A percentile compares a stretch with the other conserved stretches of the same genome.
These are phyloP conservation scores for Thermoascus crustaceus DNA, from an alignment of 2,329 filamentous ascomycete genomes.

Conservation along the genomic window DNA sequence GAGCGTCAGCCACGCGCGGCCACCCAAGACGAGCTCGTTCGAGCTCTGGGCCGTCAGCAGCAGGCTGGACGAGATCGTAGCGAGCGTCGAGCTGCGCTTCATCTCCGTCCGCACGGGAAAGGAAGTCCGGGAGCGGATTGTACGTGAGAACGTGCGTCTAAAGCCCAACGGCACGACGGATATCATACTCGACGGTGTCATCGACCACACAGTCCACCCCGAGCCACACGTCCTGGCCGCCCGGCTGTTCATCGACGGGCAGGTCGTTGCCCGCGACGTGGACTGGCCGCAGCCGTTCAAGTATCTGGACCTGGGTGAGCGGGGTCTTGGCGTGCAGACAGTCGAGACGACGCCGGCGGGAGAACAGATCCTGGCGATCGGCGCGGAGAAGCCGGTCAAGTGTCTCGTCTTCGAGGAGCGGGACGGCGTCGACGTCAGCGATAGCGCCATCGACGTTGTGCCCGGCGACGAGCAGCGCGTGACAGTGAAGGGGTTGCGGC, in stretches of 20 bases:
- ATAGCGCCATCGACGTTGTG: conserved; percentile 51
- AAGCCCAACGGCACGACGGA: conserved; percentile 49
- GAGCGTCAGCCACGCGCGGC: conserved; percentile 51
- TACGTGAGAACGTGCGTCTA: conserved; percentile 41
- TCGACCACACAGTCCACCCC: conserved; percentile 42
- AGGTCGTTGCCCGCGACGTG: conserved; percentile 46
- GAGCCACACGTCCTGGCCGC: conserved; percentile 49
- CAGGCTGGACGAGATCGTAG: conserved; percentile 23
- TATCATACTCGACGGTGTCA: conserved; percentile 39
- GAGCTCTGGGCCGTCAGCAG: conserved; percentile 52
- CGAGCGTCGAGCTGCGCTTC: conserved; percentile 38
- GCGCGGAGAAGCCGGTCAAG: conserved; percentile 47
- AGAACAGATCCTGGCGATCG: conserved; percentile 33
- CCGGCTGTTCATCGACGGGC: conserved; percentile 45
- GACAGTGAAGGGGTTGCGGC: conserved; percentile 12
- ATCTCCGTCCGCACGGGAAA: conserved; percentile 47
- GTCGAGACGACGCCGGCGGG: conserved; percentile 16
- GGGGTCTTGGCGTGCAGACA: conserved; percentile 43
- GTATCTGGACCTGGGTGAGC: conserved; percentile 47
- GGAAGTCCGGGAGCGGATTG: conserved; percentile 45
- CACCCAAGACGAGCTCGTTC: conserved; percentile 45
- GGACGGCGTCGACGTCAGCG: conserved; percentile 45
- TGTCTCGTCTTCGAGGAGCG: conserved; percentile 54
- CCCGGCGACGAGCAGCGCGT: conserved; percentile 49
- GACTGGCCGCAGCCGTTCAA: conserved; percentile 57